Percentiles rank a stretch among this genome's conserved stretches.
Conservation (phyloP, 352 stramenopile species). For the Phytophthora uliginosa region DNA sequence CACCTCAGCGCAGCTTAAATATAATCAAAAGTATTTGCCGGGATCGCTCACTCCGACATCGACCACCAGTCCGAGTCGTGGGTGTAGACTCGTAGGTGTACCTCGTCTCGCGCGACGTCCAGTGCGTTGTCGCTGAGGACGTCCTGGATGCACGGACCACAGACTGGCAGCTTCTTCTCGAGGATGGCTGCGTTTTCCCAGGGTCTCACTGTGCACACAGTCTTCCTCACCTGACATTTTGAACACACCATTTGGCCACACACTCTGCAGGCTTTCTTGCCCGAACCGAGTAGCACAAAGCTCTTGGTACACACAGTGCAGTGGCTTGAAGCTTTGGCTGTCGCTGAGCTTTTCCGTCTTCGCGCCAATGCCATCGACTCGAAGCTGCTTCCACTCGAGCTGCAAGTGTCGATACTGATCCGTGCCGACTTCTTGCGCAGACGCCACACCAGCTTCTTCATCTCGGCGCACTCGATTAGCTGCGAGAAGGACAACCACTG, state of each 20-base stretch:
- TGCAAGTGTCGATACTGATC: conserved; percentile 17
- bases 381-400: conserved; percentile 24
- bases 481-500: conserved; percentile 43
- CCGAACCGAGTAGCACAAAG: conserved; percentile 16
- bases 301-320: conserved; percentile 40
- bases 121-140: conserved; percentile 27
- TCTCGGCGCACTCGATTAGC: conserved; percentile 33
- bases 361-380: conserved; percentile 1
- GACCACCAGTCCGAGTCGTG: conserved; percentile 34
- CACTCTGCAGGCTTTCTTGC: conserved; percentile 29
- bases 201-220: conserved; percentile 35
- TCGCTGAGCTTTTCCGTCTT: conserved; percentile 12
- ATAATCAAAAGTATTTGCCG: conserved; percentile 18
- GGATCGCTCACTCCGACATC: conserved; percentile 8
- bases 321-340: conserved; percentile 8
- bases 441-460: conserved; percentile 44
- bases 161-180: conserved; percentile 43
- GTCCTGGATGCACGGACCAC: conserved; percentile 35
- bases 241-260: conserved; percentile 31
- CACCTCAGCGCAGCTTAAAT: conserved; percentile 9
- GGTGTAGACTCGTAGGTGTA: conserved; percentile 24
- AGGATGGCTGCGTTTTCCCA: conserved; percentile 36
- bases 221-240: conserved; percentile 36
- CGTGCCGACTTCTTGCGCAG: conserved; percentile 30
- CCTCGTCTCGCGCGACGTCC: conserved; percentile 41